A percentile compares a stretch with the other conserved stretches of the same genome.
Conservation (phyloP, 225 moss, liverwort and hornwort species). For the Antitrichia curtipendula region DNA sequence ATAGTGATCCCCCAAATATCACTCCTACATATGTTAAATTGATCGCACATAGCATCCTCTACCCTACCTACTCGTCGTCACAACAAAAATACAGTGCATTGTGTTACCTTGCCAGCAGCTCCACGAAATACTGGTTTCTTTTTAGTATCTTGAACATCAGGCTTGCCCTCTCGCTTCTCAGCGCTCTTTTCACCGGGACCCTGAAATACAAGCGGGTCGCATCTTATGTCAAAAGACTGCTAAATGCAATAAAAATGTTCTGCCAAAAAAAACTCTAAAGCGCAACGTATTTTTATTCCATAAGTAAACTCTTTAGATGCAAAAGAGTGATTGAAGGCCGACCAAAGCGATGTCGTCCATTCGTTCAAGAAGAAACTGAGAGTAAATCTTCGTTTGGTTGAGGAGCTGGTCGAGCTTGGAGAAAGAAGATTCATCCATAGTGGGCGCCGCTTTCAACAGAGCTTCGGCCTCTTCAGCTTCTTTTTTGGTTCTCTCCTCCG, state of each 20-base stretch:
- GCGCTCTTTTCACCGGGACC: conserved; percentile 3
- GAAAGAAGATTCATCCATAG: conserved; percentile 35
- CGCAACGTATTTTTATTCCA: neutral
- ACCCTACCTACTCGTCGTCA: neutral
- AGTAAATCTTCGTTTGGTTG: conserved; percentile 75
- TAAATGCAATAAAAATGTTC: too few relatives aligned
- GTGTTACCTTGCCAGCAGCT: conserved; percentile 20
- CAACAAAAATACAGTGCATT: neutral
- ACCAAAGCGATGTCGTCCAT: conserved; percentile 78
- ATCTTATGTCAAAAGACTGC: neutral
- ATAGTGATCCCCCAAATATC: neutral
- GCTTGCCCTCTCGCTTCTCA: neutral
- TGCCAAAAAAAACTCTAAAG: neutral
- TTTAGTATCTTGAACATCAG: conserved; percentile 9
- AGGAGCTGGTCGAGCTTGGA: conserved; percentile 72
- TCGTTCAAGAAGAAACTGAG: conserved; percentile 82
- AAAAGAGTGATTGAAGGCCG: neutral
- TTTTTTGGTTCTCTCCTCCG: conserved; percentile 14
- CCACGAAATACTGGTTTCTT: conserved; percentile 22
- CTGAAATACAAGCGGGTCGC: neutral
- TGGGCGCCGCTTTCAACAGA: neutral
- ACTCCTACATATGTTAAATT: neutral
- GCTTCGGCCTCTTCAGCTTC: conserved; percentile 28
- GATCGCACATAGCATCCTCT: neutral
- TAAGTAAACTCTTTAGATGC: neutral